phyloP scores from a whole-genome alignment of 805 yeast genomes.

The Starmerella scarabaei region DNA sequence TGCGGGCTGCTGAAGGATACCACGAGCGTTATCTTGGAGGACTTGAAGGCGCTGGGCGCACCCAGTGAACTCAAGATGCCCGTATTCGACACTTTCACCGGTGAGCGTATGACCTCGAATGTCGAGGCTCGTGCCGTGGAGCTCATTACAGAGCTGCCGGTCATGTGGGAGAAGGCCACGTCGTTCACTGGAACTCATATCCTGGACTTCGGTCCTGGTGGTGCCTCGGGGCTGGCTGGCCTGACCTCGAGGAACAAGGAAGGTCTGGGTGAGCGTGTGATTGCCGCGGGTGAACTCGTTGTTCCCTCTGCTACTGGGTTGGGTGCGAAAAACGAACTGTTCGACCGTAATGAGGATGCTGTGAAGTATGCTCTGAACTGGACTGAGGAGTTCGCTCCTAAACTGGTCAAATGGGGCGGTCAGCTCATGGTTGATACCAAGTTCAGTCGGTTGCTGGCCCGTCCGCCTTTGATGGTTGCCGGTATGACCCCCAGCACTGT shows the following conservation, averaged over 20 bases:
- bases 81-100: constrained; percentile 80
- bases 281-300: constrained; percentile 86
- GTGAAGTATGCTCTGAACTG: constrained; percentile 81
- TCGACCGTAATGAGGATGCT: constrained; percentile 50
- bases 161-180: constrained; percentile 89
- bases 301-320: constrained; percentile 51
- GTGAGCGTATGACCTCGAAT: constrained; percentile 46
- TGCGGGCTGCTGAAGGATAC: constrained; percentile 72
- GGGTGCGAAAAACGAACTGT: constrained; percentile 91
- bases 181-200: constrained; percentile 63
- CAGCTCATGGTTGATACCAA: constrained; percentile 80
- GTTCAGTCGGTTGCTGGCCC: constrained; percentile 80
- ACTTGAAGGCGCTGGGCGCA: constrained; percentile 46
- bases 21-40: constrained; percentile 49
- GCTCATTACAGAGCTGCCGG: constrained; percentile 79
- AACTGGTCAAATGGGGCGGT: constrained; percentile 54
- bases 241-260: constrained; percentile 95
- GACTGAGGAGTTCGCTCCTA: constrained; percentile 80
- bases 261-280: constrained; percentile 93
- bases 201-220: constrained; percentile 98
- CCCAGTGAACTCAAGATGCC: constrained; percentile 61
- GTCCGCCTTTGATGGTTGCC: constrained; percentile 94
- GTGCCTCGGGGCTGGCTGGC: constrained; percentile 90
- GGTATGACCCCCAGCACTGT: constrained; percentile 99
- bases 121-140: constrained; percentile 59